These are phyloP conservation scores for Nicotiana knightiana DNA, from an alignment of 257 asterid genomes.

Conservation along the genomic window DNA sequence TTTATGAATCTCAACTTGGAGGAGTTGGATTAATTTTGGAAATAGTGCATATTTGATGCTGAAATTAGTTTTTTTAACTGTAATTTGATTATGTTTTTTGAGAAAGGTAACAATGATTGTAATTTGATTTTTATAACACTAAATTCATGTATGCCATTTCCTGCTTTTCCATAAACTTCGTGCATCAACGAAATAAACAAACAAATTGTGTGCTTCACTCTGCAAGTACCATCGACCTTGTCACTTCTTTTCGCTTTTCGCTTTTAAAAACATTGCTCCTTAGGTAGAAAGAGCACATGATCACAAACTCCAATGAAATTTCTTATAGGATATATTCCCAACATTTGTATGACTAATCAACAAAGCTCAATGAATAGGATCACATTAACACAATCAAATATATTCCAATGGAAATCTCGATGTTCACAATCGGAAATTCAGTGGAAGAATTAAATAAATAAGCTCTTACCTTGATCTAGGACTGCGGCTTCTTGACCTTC, in stretches of 20 bases:
- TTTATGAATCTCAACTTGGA: neutral
- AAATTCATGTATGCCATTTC: neutral
- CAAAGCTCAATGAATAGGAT: neutral
- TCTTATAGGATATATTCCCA: neutral
- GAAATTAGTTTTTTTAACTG: neutral
- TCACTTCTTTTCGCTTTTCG: neutral
- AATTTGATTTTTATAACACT: too few relatives aligned
- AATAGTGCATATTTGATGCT: neutral
- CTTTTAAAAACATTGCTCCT: neutral
- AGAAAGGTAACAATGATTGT: too few relatives aligned
- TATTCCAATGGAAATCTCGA: neutral
- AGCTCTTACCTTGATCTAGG: constrained; percentile 71
- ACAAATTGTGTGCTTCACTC: neutral
- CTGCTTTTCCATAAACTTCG: neutral
- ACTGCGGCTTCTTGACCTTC: constrained; percentile 86
- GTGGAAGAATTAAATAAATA: neutral
- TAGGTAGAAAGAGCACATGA: neutral
- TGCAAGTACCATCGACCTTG: neutral
- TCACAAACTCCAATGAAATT: neutral
- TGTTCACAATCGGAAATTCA: neutral
- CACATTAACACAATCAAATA: neutral
- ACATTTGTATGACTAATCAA: neutral
- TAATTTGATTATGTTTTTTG: neutral
- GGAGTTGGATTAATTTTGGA: neutral
- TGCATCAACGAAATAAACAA: neutral